phyloP scores from a whole-genome alignment of 345 rosid genomes.

The Hirschfeldia incana region DNA sequence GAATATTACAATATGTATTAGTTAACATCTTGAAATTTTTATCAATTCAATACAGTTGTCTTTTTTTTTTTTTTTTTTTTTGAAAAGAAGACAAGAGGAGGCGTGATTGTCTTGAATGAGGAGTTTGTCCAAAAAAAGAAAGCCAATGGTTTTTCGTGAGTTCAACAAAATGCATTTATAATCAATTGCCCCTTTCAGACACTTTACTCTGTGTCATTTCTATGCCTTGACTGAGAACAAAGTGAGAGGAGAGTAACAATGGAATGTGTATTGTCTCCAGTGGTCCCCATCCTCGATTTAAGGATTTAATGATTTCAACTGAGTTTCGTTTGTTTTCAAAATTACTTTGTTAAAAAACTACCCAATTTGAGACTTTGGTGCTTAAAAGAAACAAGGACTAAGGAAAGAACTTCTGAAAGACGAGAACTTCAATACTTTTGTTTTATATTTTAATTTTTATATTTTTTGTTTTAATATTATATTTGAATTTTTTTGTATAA shows the following conservation, averaged over 20 bases:
- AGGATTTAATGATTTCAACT: background rate
- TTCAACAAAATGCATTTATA: constrained; percentile 36
- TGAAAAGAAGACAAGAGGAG: constrained; percentile 25
- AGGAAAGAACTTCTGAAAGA: background rate
- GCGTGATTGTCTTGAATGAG: constrained; percentile 28
- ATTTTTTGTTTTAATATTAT: too few species aligned
- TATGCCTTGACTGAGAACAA: constrained; percentile 30
- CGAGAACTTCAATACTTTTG: background rate
- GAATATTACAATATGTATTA: constrained; percentile 30
- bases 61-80: background rate
- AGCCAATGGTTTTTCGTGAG: constrained; percentile 31
- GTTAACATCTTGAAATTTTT: constrained; percentile 17
- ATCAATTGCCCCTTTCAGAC: constrained; percentile 26
- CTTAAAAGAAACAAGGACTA: background rate
- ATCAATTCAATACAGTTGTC: constrained; percentile 25
- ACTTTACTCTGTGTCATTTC: constrained; percentile 15
- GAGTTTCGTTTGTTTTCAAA: constrained; percentile 6
- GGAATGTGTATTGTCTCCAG: constrained; percentile 35
- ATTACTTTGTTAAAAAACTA: background rate
- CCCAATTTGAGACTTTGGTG: background rate
- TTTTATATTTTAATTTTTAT: too few species aligned
- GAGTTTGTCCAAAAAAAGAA: constrained; percentile 25
- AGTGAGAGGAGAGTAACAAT: constrained; percentile 36
- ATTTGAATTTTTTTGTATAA: too few species aligned
- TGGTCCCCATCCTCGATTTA: constrained; percentile 29